These are phyloP conservation scores for Pythium volutum DNA, from an alignment of 352 stramenopile genomes.

Conservation along the genomic window DNA sequence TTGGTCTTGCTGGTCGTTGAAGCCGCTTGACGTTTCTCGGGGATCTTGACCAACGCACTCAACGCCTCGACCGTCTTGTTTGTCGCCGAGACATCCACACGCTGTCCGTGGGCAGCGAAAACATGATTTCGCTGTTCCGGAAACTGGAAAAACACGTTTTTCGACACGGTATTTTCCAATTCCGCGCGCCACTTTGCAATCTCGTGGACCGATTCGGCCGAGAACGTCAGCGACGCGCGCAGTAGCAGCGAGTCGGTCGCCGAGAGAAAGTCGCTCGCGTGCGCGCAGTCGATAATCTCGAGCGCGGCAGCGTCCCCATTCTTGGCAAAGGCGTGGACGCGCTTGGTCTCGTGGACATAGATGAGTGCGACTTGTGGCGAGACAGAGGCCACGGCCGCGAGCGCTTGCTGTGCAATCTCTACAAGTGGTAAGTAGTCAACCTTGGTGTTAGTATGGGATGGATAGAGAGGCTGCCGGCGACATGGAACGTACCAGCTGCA, in stretches of 20 bases:
- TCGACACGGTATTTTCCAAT: slow-evolving; percentile 11
- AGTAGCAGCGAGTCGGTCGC: slow-evolving; percentile 32
- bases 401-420: background rate
- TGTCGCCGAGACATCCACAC: slow-evolving; percentile 16
- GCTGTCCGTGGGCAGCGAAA: slow-evolving; percentile 29
- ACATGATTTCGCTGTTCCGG: slow-evolving; percentile 24
- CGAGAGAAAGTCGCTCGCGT: slow-evolving; percentile 47
- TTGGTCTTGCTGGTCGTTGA: slow-evolving; percentile 33
- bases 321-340: slow-evolving; percentile 17
- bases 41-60: slow-evolving; percentile 20
- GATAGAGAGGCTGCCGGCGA: too few relatives aligned
- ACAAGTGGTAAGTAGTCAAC: background rate
- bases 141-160: slow-evolving; percentile 38
- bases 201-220: slow-evolving; percentile 15
- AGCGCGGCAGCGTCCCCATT: slow-evolving; percentile 7
- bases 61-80: background rate
- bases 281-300: slow-evolving; percentile 36
- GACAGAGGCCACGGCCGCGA: background rate
- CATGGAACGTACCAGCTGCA: slow-evolving; percentile 10
- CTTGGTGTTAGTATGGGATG: background rate
- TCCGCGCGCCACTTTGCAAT: slow-evolving; percentile 1
- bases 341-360: slow-evolving; percentile 23
- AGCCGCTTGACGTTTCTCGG: slow-evolving; percentile 23
- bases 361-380: slow-evolving; percentile 21
- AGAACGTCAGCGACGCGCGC: slow-evolving; percentile 40